These are phyloP conservation scores for Ceratopteris richardii DNA, from an alignment of 75 land plant species.

Conservation along the genomic window DNA sequence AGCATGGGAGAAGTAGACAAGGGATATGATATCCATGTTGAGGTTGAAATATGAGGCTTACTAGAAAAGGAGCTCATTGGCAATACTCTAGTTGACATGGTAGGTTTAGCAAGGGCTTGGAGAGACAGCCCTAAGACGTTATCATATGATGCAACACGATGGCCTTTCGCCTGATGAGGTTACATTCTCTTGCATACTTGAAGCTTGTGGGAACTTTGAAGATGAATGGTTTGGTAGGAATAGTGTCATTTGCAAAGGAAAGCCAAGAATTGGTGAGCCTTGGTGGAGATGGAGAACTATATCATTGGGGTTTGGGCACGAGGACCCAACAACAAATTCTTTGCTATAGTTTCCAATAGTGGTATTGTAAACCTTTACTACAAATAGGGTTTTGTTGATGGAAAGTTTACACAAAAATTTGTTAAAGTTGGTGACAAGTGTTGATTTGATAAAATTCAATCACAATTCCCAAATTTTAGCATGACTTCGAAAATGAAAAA, in stretches of 20 bases:
- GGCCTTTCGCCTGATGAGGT: no score
- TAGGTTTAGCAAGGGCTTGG: no score
- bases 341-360: conserved; percentile 82
- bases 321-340: conserved; percentile 47
- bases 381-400: conserved; percentile 61
- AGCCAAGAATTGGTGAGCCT: conserved; percentile 62
- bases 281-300: conserved; percentile 92
- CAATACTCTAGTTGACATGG: no score
- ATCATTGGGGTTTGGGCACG: conserved; percentile 83
- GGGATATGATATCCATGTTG: no score
- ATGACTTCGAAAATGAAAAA: conserved; percentile 68
- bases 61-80: no score
- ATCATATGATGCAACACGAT: no score
- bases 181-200: no score
- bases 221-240: conserved; percentile 85
- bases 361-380: conserved; percentile 87
- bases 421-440: conserved; percentile 52
- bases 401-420: conserved; percentile 66
- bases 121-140: no score
- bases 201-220: conserved; percentile 80
- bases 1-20: no score
- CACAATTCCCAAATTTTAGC: conserved; percentile 80
- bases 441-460: conserved; percentile 64
- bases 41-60: no score
- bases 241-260: conserved; percentile 60